Base-by-base conservation (phyloP, 345 rosid genomes). In the Eucalyptus polybractea region DNA sequence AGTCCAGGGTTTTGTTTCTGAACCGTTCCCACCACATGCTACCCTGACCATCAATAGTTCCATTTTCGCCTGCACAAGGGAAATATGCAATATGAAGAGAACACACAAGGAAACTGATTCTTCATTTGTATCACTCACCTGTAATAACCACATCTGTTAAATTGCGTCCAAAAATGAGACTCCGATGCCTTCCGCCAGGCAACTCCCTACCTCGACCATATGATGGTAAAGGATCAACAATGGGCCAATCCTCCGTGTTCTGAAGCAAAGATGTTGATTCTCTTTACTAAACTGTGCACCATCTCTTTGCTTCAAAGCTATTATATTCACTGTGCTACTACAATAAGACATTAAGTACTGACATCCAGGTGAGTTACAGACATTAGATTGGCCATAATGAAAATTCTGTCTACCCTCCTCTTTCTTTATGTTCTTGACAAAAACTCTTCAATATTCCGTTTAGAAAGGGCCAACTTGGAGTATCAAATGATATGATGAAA, bases 1-100 rank as follows among this genome's bases (percentile, higher is more conserved):
- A 97, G 92, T 97, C 93, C 90, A 98, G 91, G 90, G 95, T 93
- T 91, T 93, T 90, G 88, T 87, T 93, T 90, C 89, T 92, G 90
- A 97, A 98, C 95, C 97, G 93, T 80, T 94, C 92, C 99, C 99
- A 97, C 99, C 99, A 98, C 86, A 92, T 65, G 89, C 94, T 93
- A 90, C 99, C 99, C 94, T 98, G 99, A 81, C 99, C 99, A 91
- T 98, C 97, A 49, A 98, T 91, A 76, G 98, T 95, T 89, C 99
- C 99, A 91, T 97, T 98, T 80, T 96, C 96, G 80, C 99, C 99
- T 98, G 92, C 89, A 87, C 50, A 27, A 22, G 72, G 42, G 80
- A 65, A 87, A 87, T 86, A 86, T 87, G 44, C 50, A 89, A 91
- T 69, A 88, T 54, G 69, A 87, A 89, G 87, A 89, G 88, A 22